Percentiles rank a stretch among this genome's conserved stretches.
Conservation (phyloP, 2,329 filamentous ascomycete genomes). For the Alternaria tenuissima region DNA sequence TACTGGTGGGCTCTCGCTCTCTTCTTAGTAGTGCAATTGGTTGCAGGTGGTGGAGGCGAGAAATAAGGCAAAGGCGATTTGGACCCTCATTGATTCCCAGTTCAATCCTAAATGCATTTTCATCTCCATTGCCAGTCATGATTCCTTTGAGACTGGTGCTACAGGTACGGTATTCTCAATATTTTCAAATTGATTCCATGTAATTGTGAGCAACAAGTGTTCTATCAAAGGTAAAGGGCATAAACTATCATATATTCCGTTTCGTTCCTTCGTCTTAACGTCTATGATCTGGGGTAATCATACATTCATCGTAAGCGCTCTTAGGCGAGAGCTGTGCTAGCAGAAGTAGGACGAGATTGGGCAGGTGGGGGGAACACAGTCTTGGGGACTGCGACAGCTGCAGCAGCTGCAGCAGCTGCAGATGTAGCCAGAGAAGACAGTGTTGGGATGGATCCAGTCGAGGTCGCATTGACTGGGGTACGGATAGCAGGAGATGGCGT, state of each 20-base stretch:
- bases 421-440: conserved; percentile 12
- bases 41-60: conserved; percentile 53
- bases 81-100: not conserved
- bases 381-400: conserved; percentile 4
- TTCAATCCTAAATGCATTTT: not conserved
- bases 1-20: conserved; percentile 62
- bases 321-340: conserved; percentile 13
- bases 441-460: conserved; percentile 12
- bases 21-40: conserved; percentile 58
- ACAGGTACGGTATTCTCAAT: not conserved
- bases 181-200: not conserved
- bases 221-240: conserved; percentile 2
- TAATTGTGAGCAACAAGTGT: not conserved
- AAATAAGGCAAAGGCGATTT: conserved; percentile 7
- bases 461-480: conserved; percentile 4
- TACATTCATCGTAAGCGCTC: not conserved
- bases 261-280: not conserved
- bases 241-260: conserved; percentile 13
- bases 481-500: conserved; percentile 31
- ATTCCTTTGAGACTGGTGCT: not conserved
- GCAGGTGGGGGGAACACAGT: conserved; percentile 1
- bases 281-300: conserved; percentile 8
- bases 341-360: conserved; percentile 5
- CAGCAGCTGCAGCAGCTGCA: conserved; percentile 7
- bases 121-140: not conserved